Percentiles rank a stretch among this genome's conserved stretches.
Conservation (phyloP, 1,139 yeast genomes). For the Kazachstania sp. region DNA sequence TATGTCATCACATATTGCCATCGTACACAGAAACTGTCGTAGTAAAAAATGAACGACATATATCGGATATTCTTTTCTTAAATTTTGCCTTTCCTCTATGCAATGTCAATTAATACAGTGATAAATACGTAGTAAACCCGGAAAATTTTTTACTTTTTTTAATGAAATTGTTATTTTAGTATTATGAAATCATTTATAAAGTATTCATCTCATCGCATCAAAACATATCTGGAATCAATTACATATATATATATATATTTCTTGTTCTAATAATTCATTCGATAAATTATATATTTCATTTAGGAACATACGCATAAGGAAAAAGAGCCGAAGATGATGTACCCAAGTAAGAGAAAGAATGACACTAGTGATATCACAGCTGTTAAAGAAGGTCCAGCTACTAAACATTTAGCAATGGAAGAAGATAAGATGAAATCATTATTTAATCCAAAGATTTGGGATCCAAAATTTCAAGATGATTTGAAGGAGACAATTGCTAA, state of each 20-base stretch:
- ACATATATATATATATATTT: no score
- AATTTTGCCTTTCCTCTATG: not conserved
- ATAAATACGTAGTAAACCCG: not conserved
- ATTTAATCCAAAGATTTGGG: conserved; percentile 52
- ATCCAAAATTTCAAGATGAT: conserved; percentile 35
- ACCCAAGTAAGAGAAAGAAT: conserved; percentile 1
- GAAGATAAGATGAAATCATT: conserved; percentile 37
- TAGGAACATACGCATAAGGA: no score
- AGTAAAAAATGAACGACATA: not conserved
- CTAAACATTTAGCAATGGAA: conserved; percentile 24
- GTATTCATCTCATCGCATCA: no score
- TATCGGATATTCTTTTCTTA: not conserved
- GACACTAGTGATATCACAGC: not conserved
- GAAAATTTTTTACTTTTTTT: not conserved
- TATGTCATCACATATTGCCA: not conserved
- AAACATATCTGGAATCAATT: no score
- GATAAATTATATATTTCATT: no score
- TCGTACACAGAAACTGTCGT: not conserved
- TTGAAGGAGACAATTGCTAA: conserved; percentile 38
- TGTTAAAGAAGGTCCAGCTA: not conserved
- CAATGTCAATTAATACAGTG: not conserved
- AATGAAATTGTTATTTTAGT: not conserved
- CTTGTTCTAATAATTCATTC: no score
- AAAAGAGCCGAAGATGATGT: not conserved
- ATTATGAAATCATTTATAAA: not conserved